Evolutionary conservation across 2,329 filamentous ascomycete genomes (phyloP).

Genomic region (Trichophyton simii): DNA sequence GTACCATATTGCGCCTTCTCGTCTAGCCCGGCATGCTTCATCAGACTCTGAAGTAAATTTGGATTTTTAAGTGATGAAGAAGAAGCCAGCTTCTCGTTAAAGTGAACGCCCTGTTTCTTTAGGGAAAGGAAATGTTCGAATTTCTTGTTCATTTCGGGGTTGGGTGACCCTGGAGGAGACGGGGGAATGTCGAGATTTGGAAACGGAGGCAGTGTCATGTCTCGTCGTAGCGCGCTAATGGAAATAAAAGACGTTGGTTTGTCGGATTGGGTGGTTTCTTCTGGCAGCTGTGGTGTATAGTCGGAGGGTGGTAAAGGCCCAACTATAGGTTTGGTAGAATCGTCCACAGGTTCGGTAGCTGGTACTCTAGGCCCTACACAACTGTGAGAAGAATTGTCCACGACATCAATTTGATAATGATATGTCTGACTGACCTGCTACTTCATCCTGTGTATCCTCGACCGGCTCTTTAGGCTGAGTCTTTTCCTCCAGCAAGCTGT

Average conservation of each 20-base stretch:
- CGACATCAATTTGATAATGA: neutral
- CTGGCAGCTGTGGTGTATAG: slow-evolving; percentile 2
- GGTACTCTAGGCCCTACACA: neutral
- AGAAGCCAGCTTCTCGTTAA: slow-evolving; percentile 48
- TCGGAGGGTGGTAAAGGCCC: slow-evolving; percentile 25
- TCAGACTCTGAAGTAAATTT: slow-evolving; percentile 43
- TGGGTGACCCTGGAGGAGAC: slow-evolving; percentile 35
- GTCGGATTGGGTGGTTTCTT: slow-evolving; percentile 6
- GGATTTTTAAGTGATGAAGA: slow-evolving; percentile 49
- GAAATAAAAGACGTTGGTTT: slow-evolving; percentile 38
- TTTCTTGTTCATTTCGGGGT: slow-evolving; percentile 39
- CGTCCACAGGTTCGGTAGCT: slow-evolving; percentile 12
- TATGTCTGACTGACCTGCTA: neutral
- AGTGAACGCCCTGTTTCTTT: slow-evolving; percentile 51
- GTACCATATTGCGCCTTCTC: slow-evolving; percentile 43
- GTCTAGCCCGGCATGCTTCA: slow-evolving; percentile 45
- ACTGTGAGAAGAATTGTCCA: neutral
- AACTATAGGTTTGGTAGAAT: slow-evolving; percentile 16
- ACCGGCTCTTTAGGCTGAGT: neutral
- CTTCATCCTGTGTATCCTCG: neutral
- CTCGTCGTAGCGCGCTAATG: slow-evolving; percentile 40
- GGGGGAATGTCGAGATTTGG: slow-evolving; percentile 35
- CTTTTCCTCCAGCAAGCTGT: neutral
- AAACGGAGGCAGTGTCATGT: slow-evolving; percentile 42
- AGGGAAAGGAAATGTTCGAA: slow-evolving; percentile 49